Conservation (phyloP, 1,139 yeast species). For the Casaregolazyma suthepensis region DNA sequence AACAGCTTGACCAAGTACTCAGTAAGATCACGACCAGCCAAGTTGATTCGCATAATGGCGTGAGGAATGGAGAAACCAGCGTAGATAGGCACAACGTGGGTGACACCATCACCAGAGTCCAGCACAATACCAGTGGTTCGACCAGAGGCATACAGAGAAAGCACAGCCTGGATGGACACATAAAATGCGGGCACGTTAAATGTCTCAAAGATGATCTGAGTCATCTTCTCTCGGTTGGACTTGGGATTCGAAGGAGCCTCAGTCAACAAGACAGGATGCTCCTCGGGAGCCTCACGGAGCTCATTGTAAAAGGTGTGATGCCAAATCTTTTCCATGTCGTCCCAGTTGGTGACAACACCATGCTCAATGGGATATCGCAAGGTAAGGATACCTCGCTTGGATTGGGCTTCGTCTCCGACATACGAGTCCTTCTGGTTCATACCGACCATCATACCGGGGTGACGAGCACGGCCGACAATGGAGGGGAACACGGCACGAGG, state of each 20-base stretch:
- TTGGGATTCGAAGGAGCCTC: constrained; percentile 99
- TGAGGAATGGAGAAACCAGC: constrained; percentile 99
- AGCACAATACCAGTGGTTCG: constrained; percentile 99
- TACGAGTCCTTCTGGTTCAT: constrained; percentile 99
- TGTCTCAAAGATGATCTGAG: constrained; percentile 97
- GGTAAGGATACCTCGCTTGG: constrained; percentile 99
- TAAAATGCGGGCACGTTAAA: constrained; percentile 99
- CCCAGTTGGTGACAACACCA: constrained; percentile 99
- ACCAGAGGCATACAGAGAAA: constrained; percentile 97
- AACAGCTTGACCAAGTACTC: constrained; percentile 98
- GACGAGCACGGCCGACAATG: constrained; percentile 99
- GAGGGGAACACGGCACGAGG: constrained; percentile 99
- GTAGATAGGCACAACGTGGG: constrained; percentile 99
- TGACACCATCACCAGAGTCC: constrained; percentile 99
- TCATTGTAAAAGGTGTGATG: constrained; percentile 97
- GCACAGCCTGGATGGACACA: constrained; percentile 97
- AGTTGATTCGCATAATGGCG: constrained; percentile 96
- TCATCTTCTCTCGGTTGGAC: constrained; percentile 99
- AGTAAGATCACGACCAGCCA: constrained; percentile 99
- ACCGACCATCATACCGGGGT: constrained; percentile 97
- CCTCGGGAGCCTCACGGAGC: constrained; percentile 98
- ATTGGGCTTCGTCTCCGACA: constrained; percentile 99
- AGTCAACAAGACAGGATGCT: constrained; percentile 95
- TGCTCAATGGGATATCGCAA: constrained; percentile 99
- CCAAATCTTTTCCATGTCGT: constrained; percentile 99